These are phyloP conservation scores for Croton laevigatus DNA, from an alignment of 441 rosid genomes.

Conservation along the genomic window DNA sequence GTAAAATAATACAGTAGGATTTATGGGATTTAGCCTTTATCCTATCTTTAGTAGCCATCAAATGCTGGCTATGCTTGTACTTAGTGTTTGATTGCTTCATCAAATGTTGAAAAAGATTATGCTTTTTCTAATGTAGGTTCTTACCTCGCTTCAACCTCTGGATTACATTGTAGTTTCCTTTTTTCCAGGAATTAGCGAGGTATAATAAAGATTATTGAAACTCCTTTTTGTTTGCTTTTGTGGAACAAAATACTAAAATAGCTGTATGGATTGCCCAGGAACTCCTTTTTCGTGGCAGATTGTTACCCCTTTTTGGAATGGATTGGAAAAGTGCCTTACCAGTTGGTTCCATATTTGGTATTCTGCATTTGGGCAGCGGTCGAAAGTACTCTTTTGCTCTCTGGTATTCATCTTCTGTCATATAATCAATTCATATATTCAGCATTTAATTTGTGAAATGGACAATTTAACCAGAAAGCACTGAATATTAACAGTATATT, in stretches of 20 bases:
- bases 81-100: constrained; percentile 12
- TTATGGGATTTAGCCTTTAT: constrained; percentile 1
- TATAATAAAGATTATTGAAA: constrained; percentile 16
- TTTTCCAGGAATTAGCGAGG: constrained; percentile 93
- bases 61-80: background rate
- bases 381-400: constrained; percentile 81
- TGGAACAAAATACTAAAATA: background rate
- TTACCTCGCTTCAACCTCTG: constrained; percentile 71
- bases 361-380: constrained; percentile 75
- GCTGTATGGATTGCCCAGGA: constrained; percentile 44
- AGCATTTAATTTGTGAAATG: background rate
- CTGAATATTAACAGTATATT: background rate
- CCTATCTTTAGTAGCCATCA: background rate
- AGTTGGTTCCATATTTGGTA: constrained; percentile 65
- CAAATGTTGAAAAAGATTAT: background rate
- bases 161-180: constrained; percentile 75
- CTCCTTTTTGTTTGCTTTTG: background rate
- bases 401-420: constrained; percentile 46
- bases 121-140: constrained; percentile 46
- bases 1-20: background rate
- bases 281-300: constrained; percentile 72
- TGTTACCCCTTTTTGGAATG: constrained; percentile 68
- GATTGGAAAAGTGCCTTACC: constrained; percentile 57
- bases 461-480: background rate
- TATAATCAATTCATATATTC: background rate